Percentiles rank a stretch among this genome's conserved stretches.
phyloP scores from a whole-genome alignment of 495 filamentous ascomycete species.

The Xylaria castorea region DNA sequence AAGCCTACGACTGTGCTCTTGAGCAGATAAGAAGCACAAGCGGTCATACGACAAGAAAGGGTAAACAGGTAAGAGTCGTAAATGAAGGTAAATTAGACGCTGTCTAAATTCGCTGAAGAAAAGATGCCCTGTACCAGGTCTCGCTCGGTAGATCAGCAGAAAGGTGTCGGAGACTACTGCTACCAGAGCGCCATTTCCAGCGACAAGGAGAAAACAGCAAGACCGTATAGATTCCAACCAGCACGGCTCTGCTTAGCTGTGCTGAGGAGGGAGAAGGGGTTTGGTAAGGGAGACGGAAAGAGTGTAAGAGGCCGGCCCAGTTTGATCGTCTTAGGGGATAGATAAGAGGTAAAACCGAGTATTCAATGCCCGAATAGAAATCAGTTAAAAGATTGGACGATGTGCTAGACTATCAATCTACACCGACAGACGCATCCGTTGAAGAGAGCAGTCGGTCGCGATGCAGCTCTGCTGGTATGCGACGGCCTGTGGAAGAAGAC shows the following conservation, averaged over 20 bases:
- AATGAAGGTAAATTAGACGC: neutral
- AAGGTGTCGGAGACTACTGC: neutral
- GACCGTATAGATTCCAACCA: neutral
- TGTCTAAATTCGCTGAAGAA: neutral
- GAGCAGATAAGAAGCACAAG: constrained; percentile 29
- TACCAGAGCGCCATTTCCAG: constrained; percentile 7
- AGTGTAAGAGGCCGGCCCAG: constrained; percentile 15
- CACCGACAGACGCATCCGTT: neutral
- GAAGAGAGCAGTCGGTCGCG: constrained; percentile 12
- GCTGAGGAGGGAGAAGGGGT: neutral
- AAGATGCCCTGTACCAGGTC: neutral
- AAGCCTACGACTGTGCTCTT: constrained; percentile 56
- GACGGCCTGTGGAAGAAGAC: constrained; percentile 1
- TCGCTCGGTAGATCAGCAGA: constrained; percentile 11
- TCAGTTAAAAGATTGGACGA: constrained; percentile 20
- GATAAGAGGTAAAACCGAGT: neutral
- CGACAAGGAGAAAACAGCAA: constrained; percentile 6
- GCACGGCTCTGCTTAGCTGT: neutral
- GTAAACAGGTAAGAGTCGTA: neutral
- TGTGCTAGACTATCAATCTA: constrained; percentile 7
- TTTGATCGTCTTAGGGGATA: constrained; percentile 21
- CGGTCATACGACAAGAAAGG: constrained; percentile 20
- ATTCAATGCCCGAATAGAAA: neutral
- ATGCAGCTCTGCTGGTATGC: constrained; percentile 22
- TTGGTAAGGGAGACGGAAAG: constrained; percentile 18